Percentiles rank a stretch among this genome's conserved stretches.
Conservation (phyloP, 2,329 filamentous ascomycete species). For the Epichloe brachyelytri region DNA sequence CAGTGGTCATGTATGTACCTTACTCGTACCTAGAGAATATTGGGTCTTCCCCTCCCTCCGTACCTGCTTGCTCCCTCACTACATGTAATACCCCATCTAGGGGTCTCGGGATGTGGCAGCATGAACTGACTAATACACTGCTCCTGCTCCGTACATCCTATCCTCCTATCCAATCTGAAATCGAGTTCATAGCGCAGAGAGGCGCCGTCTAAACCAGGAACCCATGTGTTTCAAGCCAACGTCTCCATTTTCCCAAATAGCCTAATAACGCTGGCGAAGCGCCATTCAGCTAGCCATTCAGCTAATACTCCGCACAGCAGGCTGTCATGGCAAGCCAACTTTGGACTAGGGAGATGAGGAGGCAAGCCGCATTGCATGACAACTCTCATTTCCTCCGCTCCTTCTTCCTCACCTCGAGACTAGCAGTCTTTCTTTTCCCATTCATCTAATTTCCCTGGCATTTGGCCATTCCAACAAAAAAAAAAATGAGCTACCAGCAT, state of each 20-base stretch:
- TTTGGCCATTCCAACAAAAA: background rate
- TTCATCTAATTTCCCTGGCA: background rate
- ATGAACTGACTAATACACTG: no score
- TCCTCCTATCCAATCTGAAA: no score
- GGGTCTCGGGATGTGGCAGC: no score
- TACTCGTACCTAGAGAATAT: no score
- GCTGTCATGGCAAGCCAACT: background rate
- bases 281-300: background rate
- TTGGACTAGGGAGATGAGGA: no score
- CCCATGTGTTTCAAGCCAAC: slow-evolving; percentile 2
- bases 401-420: background rate
- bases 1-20: no score
- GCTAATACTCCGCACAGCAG: background rate
- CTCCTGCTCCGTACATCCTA: no score
- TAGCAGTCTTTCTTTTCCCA: background rate
- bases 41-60: no score
- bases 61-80: no score
- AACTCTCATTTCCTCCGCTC: background rate
- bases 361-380: background rate
- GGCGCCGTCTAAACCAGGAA: slow-evolving; percentile 3
- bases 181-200: background rate
- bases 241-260: slow-evolving; percentile 1
- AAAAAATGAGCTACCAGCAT: slow-evolving; percentile 5
- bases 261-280: background rate
- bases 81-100: no score